Conservation (phyloP, 129 eudicot genomes). For the Pulicaria dysenterica region DNA sequence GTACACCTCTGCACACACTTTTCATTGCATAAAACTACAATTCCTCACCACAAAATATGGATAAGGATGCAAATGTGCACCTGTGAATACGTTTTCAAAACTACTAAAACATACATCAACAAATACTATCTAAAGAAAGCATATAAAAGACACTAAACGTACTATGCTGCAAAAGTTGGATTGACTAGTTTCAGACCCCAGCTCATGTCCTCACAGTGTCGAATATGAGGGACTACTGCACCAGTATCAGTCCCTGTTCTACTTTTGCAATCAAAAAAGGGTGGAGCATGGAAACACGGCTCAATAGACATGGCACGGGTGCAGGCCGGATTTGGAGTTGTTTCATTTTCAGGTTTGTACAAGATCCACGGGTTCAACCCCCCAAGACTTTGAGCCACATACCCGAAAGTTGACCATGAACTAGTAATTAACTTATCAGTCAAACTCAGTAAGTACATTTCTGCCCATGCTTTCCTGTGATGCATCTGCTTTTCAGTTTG, state of each 20-base stretch:
- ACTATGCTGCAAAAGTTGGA: slow-evolving; percentile 19
- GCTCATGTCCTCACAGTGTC: slow-evolving; percentile 80
- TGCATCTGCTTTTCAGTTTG: slow-evolving; percentile 62
- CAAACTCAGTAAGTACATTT: slow-evolving; percentile 71
- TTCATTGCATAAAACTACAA: slow-evolving; percentile 3
- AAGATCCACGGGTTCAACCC: slow-evolving; percentile 84
- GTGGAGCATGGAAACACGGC: slow-evolving; percentile 90
- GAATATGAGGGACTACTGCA: slow-evolving; percentile 61
- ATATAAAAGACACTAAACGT: slow-evolving; percentile 5
- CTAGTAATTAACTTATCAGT: slow-evolving; percentile 71
- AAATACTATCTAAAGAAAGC: background rate
- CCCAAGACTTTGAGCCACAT: slow-evolving; percentile 87
- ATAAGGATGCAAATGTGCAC: slow-evolving; percentile 3
- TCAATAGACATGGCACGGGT: slow-evolving; percentile 71
- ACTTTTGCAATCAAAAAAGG: slow-evolving; percentile 65
- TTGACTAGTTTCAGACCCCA: slow-evolving; percentile 80
- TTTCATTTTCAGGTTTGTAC: slow-evolving; percentile 68
- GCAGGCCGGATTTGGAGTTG: slow-evolving; percentile 71
- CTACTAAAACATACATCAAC: slow-evolving; percentile 28
- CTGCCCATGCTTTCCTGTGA: slow-evolving; percentile 80
- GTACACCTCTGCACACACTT: background rate
- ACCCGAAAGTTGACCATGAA: slow-evolving; percentile 86
- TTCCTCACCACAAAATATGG: background rate
- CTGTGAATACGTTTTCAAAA: slow-evolving; percentile 4
- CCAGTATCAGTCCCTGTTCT: slow-evolving; percentile 64